These are phyloP conservation scores for Ambrosia hybrid DNA, from an alignment of 140 eudicot genomes.

Conservation along the genomic window DNA sequence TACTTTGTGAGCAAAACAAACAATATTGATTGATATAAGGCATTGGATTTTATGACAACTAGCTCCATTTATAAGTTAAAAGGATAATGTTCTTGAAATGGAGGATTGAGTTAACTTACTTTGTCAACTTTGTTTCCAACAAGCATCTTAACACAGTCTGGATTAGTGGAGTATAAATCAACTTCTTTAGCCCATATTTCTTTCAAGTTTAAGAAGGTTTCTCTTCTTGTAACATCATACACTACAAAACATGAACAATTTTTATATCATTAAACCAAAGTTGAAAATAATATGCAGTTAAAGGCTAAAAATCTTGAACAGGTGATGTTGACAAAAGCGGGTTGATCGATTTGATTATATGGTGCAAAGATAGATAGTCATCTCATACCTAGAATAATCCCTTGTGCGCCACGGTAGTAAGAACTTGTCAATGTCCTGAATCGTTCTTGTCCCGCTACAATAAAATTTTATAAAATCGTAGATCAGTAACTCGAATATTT, in stretches of 20 bases:
- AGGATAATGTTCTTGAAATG: background rate
- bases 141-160: slow-evolving; percentile 87
- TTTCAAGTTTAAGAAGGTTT: slow-evolving; percentile 72
- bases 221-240: slow-evolving; percentile 93
- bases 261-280: background rate
- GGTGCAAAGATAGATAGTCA: background rate
- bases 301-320: background rate
- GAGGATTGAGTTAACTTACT: slow-evolving; percentile 43
- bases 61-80: slow-evolving; percentile 4
- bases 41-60: background rate
- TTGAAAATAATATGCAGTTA: background rate
- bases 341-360: background rate
- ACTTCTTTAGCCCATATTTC: slow-evolving; percentile 92
- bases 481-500: background rate
- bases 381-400: slow-evolving; percentile 68
- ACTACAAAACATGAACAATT: slow-evolving; percentile 33
- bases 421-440: slow-evolving; percentile 82
- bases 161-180: slow-evolving; percentile 80
- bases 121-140: slow-evolving; percentile 93
- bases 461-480: slow-evolving; percentile 3
- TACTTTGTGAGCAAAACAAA: no score
- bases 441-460: slow-evolving; percentile 88
- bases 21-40: background rate
- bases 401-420: slow-evolving; percentile 90
- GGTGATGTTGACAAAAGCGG: background rate